Evolutionary conservation across 2,329 filamentous ascomycete species (phyloP).

Genomic region (Epichloe typhina): DNA sequence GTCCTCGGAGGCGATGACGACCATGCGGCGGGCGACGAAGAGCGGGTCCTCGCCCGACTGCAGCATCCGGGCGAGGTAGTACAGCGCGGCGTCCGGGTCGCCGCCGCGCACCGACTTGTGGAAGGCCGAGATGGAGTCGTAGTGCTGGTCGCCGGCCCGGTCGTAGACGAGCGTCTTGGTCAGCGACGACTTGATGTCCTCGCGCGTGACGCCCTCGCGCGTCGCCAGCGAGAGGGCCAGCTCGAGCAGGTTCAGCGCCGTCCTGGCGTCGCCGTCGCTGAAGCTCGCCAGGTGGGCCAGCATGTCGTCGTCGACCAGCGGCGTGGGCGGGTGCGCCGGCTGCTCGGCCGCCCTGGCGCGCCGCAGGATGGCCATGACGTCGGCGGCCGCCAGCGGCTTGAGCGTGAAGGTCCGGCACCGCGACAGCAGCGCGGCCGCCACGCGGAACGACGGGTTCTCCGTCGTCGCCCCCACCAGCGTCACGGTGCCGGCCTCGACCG

Average conservation of each 20-base stretch:
- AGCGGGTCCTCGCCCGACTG: constrained; percentile 88
- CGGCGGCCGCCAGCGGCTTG: constrained; percentile 55
- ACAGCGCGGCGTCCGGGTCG: constrained; percentile 76
- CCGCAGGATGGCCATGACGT: constrained; percentile 60
- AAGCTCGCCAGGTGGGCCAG: constrained; percentile 73
- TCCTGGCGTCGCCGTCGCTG: constrained; percentile 84
- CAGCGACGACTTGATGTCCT: constrained; percentile 65
- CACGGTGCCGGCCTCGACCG: constrained; percentile 81
- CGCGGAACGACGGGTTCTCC: constrained; percentile 91
- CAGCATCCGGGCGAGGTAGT: constrained; percentile 93
- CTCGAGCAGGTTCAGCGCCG: constrained; percentile 83
- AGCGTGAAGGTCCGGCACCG: constrained; percentile 86
- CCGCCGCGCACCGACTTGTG: constrained; percentile 90
- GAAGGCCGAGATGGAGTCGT: constrained; percentile 93
- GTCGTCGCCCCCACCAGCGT: constrained; percentile 92
- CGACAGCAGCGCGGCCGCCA: constrained; percentile 76
- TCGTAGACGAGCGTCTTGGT: constrained; percentile 94
- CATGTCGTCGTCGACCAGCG: constrained; percentile 64
- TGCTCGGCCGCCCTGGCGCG: constrained; percentile 59
- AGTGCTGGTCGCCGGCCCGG: constrained; percentile 88
- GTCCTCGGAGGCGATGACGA: constrained; percentile 91
- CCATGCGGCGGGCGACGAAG: constrained; percentile 82
- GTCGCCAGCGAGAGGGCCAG: constrained; percentile 61
- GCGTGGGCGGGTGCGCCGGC: constrained; percentile 24
- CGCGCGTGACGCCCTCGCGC: constrained; percentile 52